Evolutionary conservation across 495 filamentous ascomycete species (phyloP).

Genomic region (Penicillium alfredii): DNA sequence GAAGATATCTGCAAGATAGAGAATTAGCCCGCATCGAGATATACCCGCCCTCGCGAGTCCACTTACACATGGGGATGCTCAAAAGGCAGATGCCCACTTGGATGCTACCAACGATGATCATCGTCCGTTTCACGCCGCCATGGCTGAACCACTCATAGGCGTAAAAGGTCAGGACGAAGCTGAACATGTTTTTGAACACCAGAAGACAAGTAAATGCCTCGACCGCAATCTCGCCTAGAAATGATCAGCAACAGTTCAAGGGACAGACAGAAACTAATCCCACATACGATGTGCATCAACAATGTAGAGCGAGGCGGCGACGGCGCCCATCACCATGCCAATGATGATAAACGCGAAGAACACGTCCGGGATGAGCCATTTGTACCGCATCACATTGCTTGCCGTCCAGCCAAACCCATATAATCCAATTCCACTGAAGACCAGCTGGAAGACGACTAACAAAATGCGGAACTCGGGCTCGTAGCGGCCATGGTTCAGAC

Average conservation of each 20-base stretch:
- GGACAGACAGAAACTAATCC: background rate
- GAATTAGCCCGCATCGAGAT: no score
- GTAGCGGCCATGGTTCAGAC: constrained; percentile 70
- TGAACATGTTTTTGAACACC: constrained; percentile 92
- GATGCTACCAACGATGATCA: constrained; percentile 66
- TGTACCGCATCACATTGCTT: constrained; percentile 51
- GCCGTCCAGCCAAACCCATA: constrained; percentile 77
- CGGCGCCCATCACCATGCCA: constrained; percentile 88
- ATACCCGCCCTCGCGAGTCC: no score
- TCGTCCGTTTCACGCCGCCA: constrained; percentile 53
- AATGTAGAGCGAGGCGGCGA: constrained; percentile 81
- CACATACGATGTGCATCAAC: constrained; percentile 85
- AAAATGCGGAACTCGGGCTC: constrained; percentile 88
- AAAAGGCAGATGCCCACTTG: constrained; percentile 69
- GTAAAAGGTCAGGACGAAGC: constrained; percentile 74
- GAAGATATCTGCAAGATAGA: constrained; percentile 57
- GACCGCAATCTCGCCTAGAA: constrained; percentile 68
- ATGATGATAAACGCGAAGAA: constrained; percentile 74
- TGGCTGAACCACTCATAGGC: constrained; percentile 74
- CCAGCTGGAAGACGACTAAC: constrained; percentile 71
- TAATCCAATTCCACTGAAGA: constrained; percentile 72
- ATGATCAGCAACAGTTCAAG: constrained; percentile 5
- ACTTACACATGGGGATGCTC: constrained; percentile 76
- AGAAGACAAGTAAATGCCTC: constrained; percentile 88
- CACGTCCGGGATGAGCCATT: constrained; percentile 66